These are phyloP conservation scores for Acacia crassicarpa DNA, from an alignment of 306 rosid genomes.

Conservation along the genomic window DNA sequence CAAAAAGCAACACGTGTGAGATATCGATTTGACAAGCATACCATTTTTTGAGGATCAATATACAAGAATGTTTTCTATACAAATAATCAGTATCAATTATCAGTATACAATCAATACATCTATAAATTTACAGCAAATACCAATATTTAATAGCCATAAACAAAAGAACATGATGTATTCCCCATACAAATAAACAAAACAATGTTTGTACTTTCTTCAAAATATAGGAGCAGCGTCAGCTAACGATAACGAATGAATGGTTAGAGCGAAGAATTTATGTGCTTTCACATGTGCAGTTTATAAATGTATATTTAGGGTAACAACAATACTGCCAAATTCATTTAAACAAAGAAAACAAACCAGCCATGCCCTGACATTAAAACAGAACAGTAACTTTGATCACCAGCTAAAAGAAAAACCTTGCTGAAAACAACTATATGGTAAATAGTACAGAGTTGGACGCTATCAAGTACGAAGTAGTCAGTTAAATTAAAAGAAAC, in stretches of 20 bases:
- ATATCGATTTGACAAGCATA: neutral
- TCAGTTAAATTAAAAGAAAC: neutral
- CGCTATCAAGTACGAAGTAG: neutral
- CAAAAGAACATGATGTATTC: neutral
- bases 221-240: neutral
- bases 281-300: neutral
- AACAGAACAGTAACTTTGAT: neutral
- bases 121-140: neutral
- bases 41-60: neutral
- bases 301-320: neutral
- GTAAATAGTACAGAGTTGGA: constrained; percentile 2
- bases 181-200: neutral
- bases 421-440: neutral
- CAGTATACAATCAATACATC: neutral
- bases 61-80: neutral
- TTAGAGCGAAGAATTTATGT: neutral
- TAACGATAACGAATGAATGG: neutral
- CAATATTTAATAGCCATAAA: neutral
- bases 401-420: neutral
- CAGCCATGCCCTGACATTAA: neutral
- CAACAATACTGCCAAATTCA: neutral
- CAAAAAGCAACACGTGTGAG: neutral
- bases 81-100: neutral
- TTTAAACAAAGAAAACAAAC: neutral
- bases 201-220: neutral